phyloP scores from a whole-genome alignment of 805 yeast species.

The Gaillardinia entomophila region DNA sequence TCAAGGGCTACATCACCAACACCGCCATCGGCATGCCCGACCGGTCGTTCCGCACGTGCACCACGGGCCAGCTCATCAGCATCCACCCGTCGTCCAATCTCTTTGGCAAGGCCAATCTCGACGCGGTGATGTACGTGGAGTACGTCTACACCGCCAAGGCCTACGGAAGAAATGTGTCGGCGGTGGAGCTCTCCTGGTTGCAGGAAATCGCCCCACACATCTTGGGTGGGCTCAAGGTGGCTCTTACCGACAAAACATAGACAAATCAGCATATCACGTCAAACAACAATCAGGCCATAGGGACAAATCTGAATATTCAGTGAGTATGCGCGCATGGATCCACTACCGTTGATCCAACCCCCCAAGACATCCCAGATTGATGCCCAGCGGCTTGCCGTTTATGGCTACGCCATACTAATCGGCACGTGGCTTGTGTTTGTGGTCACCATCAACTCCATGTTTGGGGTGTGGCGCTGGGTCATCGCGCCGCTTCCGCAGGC shows the following conservation, averaged over 20 bases:
- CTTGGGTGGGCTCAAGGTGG: no score
- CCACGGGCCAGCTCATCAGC: conserved; percentile 77
- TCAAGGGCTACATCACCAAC: conserved; percentile 78
- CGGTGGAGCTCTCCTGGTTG: conserved; percentile 77
- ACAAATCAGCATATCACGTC: no score
- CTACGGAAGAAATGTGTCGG: conserved; percentile 84
- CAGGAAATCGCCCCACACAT: conserved; percentile 73
- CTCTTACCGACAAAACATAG: no score
- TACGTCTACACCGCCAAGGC: conserved; percentile 91
- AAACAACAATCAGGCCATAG: no score
- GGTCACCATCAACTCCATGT: conserved; percentile 29
- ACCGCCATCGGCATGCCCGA: conserved; percentile 95
- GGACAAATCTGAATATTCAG: no score
- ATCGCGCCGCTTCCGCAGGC: conserved; percentile 21
- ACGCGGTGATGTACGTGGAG: conserved; percentile 91
- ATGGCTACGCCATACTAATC: conserved; percentile 24
- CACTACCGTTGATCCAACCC: not conserved
- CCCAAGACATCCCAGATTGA: no score
- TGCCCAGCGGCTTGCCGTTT: conserved; percentile 1
- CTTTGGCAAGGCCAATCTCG: conserved; percentile 67
- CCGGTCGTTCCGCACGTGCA: conserved; percentile 80
- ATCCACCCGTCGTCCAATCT: conserved; percentile 88
- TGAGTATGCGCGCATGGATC: no score
- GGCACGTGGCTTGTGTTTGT: conserved; percentile 28
- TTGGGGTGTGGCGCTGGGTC: conserved; percentile 28